Percentiles rank a stretch among this genome's conserved stretches.
phyloP scores from a whole-genome alignment of 441 rosid species.

The Codiaeum variegatum region DNA sequence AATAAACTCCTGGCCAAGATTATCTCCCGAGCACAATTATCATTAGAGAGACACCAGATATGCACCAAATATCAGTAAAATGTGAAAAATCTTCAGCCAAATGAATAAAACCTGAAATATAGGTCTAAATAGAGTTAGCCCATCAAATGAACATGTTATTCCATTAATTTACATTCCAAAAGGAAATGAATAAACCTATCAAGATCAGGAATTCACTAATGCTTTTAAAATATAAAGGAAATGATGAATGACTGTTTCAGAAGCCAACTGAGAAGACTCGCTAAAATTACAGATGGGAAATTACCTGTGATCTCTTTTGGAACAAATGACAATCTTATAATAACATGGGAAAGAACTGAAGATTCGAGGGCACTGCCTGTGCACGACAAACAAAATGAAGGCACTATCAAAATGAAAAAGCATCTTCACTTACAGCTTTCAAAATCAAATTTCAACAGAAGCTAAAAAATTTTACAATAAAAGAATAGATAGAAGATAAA shows the following conservation, averaged over 20 bases:
- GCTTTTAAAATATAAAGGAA: neutral
- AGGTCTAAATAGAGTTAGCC: neutral
- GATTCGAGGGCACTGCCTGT: constrained; percentile 2
- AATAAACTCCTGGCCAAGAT: neutral
- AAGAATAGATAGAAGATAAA: neutral
- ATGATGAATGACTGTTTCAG: neutral
- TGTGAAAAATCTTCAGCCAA: neutral
- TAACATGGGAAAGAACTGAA: neutral
- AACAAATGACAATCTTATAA: neutral
- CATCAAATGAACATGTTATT: neutral
- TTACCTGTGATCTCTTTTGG: constrained; percentile 9
- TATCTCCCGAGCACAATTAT: neutral
- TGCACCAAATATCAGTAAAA: neutral
- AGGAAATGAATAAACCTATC: neutral
- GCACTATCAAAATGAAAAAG: neutral
- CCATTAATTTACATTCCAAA: constrained; percentile 1
- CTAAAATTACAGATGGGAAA: neutral
- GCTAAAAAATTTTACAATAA: neutral
- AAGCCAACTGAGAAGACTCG: neutral
- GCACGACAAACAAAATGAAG: neutral
- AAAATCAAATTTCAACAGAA: neutral
- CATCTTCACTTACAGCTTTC: neutral
- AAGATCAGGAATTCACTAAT: neutral
- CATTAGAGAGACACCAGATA: neutral
- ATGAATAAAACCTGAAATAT: neutral